phyloP scores from a whole-genome alignment of 2,329 filamentous ascomycete genomes.

The Lasiodiplodia sp. region DNA sequence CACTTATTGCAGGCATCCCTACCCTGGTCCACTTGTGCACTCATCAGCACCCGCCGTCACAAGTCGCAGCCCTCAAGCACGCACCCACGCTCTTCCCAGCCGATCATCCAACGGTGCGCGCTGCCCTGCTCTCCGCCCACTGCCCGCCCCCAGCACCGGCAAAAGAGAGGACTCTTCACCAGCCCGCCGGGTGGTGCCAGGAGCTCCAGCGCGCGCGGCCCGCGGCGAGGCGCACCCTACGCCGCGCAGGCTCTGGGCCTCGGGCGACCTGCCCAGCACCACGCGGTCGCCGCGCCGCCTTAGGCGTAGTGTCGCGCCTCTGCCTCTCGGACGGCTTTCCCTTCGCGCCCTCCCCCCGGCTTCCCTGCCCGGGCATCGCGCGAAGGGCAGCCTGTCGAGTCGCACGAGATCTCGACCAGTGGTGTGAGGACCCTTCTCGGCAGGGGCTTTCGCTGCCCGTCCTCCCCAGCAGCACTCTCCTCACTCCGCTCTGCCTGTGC shows the following conservation, averaged over 20 bases:
- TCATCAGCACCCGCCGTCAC: constrained; percentile 24
- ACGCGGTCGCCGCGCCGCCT: constrained; percentile 15
- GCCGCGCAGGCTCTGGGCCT: constrained; percentile 12
- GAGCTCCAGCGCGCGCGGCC: constrained; percentile 13
- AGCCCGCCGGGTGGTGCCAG: neutral
- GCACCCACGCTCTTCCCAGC: constrained; percentile 10
- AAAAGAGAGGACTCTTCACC: neutral
- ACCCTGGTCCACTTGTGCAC: constrained; percentile 26
- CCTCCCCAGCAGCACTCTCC: neutral
- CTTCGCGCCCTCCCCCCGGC: constrained; percentile 9
- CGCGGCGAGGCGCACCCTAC: constrained; percentile 3
- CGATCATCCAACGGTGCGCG: constrained; percentile 25
- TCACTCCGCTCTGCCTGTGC: constrained; percentile 10
- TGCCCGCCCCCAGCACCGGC: neutral
- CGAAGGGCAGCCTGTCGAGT: constrained; percentile 7
- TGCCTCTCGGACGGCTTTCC: constrained; percentile 19
- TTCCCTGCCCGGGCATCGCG: constrained; percentile 22
- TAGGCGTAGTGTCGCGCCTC: constrained; percentile 20
- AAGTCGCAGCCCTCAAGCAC: constrained; percentile 18
- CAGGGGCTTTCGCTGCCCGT: constrained; percentile 13
- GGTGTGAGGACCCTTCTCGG: constrained; percentile 16
- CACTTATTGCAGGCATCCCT: constrained; percentile 27
- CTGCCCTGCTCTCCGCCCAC: neutral
- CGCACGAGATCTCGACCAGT: constrained; percentile 24
- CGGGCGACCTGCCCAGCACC: constrained; percentile 14